Percentiles rank a stretch among this genome's conserved stretches.
Conservation (phyloP, 345 rosid genomes). For the Eucalyptus microcorys region DNA sequence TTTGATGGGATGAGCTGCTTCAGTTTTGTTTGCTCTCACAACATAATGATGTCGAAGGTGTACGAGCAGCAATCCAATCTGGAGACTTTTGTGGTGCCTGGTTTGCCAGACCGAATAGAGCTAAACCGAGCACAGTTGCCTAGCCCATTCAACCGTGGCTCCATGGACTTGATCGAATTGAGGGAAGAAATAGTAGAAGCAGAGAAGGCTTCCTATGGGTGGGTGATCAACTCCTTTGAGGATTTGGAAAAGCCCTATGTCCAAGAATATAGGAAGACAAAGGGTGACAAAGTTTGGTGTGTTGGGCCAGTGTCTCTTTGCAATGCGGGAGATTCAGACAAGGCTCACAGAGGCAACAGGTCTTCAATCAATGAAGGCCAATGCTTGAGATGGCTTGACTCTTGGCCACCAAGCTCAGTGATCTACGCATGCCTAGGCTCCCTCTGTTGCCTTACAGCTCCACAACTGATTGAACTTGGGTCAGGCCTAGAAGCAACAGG, state of each 20-base stretch:
- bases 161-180: not conserved
- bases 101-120: slow-evolving; percentile 6
- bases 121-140: slow-evolving; percentile 23
- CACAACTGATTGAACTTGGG: slow-evolving; percentile 17
- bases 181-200: slow-evolving; percentile 11
- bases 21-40: slow-evolving; percentile 1
- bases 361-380: not conserved
- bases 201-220: slow-evolving; percentile 8
- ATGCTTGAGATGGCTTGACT: slow-evolving; percentile 15
- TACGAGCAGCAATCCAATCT: slow-evolving; percentile 2
- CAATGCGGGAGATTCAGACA: slow-evolving; percentile 7
- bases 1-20: slow-evolving; percentile 37
- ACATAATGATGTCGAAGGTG: slow-evolving; percentile 4
- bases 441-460: slow-evolving; percentile 12
- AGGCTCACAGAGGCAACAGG: slow-evolving; percentile 23
- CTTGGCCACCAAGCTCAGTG: slow-evolving; percentile 12
- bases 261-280: not conserved
- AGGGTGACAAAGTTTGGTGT: slow-evolving; percentile 22
- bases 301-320: slow-evolving; percentile 33
- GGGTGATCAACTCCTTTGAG: slow-evolving; percentile 21
- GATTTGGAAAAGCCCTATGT: slow-evolving; percentile 18
- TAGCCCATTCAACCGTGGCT: slow-evolving; percentile 3
- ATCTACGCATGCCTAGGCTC: slow-evolving; percentile 44
- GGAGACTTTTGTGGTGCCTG: slow-evolving; percentile 22
- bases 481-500: slow-evolving; percentile 10